Base-by-base conservation (phyloP, 1,284 basidiomycete species). In the Schizophyllum commune region DNA sequence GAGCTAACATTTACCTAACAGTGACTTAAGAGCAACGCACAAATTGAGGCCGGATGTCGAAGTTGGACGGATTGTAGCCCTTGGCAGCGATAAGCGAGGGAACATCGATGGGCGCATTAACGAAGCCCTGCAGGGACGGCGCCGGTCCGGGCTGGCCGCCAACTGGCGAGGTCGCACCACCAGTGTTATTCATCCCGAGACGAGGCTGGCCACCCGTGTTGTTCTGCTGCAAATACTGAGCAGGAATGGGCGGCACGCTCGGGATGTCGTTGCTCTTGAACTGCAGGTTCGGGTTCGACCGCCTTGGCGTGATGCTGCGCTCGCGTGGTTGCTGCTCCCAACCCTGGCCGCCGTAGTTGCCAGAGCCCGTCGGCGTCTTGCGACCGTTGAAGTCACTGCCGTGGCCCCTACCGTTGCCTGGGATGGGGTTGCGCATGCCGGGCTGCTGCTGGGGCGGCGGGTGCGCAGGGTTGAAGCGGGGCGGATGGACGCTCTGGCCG, bases 11-110 rank as follows among this genome's bases (percentile, higher is more conserved):
- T 13, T 3, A 13, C 39, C 9, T 13, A 17, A 47, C 39, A 47
- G 4, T 27, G 15, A 15, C 20, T 55, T n/a, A 32, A 54, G 54
- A 63, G 56, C 52, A 62, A 78, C 88, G 69, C 65, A 91, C 91
- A 72, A 86, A 90, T 54, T 80, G 72, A 6, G 95, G 94, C 58
- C 87, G 82, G 61, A 85, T 86, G 67, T 96, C 92, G 68, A 96
- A 97, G 52, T 84, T 85, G 13, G 84, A 78, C 5, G 95, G 95
- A 69, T 97, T 97, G 70, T 97, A 94, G 9, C 94, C 94, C 73
- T 96, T 96, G 55, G 83, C 83, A 13, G 89, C 86, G 65, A 95
- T 89, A 60, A 97, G 78, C 56, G 89, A 83, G 21, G 91, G 89
- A n/a, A 96, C 86, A 69, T 96, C 94, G 62, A 94, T 80, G 1